Conservation (phyloP, 257 asterid genomes). For the Salvia hispanica region DNA sequence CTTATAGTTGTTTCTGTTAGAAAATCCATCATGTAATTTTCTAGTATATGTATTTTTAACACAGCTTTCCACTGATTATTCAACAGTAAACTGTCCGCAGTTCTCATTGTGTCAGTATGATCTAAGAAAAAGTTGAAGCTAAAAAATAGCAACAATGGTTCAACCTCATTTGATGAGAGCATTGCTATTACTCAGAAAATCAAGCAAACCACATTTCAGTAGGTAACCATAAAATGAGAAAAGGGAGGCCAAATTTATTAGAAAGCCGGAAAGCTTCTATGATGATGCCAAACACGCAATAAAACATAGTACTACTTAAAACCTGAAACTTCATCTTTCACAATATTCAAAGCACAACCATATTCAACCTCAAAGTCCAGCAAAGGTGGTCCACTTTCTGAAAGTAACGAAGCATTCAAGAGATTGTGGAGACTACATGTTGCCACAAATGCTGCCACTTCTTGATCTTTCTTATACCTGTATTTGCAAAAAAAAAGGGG, state of each 20-base stretch:
- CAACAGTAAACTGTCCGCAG: not conserved
- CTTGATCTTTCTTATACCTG: conserved; percentile 91
- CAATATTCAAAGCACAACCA: conserved; percentile 19
- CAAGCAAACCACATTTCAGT: conserved; percentile 5
- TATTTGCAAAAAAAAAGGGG: conserved; percentile 7
- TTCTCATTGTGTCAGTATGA: conserved; percentile 15
- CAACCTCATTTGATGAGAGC: conserved; percentile 23
- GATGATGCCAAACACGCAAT: conserved; percentile 22
- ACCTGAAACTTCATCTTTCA: conserved; percentile 25
- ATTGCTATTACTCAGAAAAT: conserved; percentile 8
- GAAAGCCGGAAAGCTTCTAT: conserved; percentile 12
- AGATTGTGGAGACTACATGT: conserved; percentile 86
- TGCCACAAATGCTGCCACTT: conserved; percentile 78
- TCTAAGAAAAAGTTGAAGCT: conserved; percentile 16
- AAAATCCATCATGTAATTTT: no score
- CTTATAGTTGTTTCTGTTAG: no score
- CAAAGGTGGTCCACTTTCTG: conserved; percentile 88
- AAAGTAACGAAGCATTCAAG: conserved; percentile 81
- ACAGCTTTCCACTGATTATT: conserved; percentile 14
- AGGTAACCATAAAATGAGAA: conserved; percentile 24
- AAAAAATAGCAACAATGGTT: not conserved
- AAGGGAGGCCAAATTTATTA: conserved; percentile 16
- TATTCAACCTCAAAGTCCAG: conserved; percentile 88
- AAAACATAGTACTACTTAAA: not conserved
- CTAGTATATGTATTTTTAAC: not conserved